Evolutionary conservation across 352 stramenopile species (phyloP).

Genomic region (Pseudoperonospora humuli): DNA sequence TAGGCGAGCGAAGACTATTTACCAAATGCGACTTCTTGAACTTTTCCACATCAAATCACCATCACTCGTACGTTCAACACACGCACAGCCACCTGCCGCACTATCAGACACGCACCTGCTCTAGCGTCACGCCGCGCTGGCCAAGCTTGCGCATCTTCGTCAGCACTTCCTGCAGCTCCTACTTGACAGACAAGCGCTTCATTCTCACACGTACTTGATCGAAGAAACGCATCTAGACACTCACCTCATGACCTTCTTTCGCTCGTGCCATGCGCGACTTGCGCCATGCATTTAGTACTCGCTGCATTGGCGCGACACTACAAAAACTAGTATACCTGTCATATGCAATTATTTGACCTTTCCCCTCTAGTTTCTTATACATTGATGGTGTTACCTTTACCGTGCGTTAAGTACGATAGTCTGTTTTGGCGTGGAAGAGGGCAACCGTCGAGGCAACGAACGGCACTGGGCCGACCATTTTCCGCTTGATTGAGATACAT

Average conservation of each 20-base stretch:
- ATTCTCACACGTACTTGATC: not conserved
- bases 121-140: slow-evolving; percentile 33
- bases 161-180: slow-evolving; percentile 61
- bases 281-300: slow-evolving; percentile 28
- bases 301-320: slow-evolving; percentile 5
- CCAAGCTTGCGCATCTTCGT: slow-evolving; percentile 46
- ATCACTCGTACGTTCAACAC: not conserved
- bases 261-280: slow-evolving; percentile 32
- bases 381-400: no score
- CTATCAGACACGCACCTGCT: slow-evolving; percentile 31
- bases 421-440: not conserved
- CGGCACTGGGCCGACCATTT: slow-evolving; percentile 18
- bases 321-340: not conserved
- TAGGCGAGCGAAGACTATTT: slow-evolving; percentile 36
- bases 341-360: not conserved
- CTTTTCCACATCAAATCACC: slow-evolving; percentile 8
- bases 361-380: no score
- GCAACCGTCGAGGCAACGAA: no score
- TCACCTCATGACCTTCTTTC: slow-evolving; percentile 39
- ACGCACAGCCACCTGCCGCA: not conserved
- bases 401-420: no score
- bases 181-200: not conserved
- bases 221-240: not conserved
- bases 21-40: slow-evolving; percentile 65
- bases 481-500: slow-evolving; percentile 8